A percentile compares a stretch with the other conserved stretches of the same genome.
phyloP scores from a whole-genome alignment of 2,329 filamentous ascomycete genomes.

The Ophiognomonia clavigignenti-juglandacearum region DNA sequence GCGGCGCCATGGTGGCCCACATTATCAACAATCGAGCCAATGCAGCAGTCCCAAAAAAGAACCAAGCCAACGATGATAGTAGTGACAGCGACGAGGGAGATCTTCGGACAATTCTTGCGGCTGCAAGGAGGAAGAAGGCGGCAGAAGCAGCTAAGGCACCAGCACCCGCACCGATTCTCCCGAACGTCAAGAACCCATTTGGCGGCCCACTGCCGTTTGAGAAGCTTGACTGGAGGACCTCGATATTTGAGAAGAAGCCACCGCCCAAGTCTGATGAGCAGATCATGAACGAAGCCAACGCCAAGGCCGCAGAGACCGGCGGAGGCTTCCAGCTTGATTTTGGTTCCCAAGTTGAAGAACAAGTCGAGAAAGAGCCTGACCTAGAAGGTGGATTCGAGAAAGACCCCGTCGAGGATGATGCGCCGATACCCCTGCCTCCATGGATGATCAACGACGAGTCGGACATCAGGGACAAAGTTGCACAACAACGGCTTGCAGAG shows the following conservation, averaged over 20 bases:
- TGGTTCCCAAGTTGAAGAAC: conserved; percentile 8
- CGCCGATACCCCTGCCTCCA: conserved; percentile 62
- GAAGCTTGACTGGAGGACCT: conserved; percentile 67
- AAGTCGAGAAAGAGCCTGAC: conserved; percentile 31
- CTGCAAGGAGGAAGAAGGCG: conserved; percentile 57
- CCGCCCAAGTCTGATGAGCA: conserved; percentile 14
- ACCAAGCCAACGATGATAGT: conserved; percentile 51
- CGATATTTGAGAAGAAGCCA: conserved; percentile 45
- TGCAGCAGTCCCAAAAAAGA: conserved; percentile 48
- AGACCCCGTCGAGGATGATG: conserved; percentile 35
- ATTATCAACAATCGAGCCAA: conserved; percentile 70
- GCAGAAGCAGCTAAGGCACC: conserved; percentile 24
- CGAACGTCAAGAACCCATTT: conserved; percentile 59
- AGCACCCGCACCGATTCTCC: conserved; percentile 30
- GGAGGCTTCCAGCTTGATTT: conserved; percentile 32
- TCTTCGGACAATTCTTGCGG: conserved; percentile 68
- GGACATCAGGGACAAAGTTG: conserved; percentile 61
- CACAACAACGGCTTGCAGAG: conserved; percentile 52
- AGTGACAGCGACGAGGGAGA: conserved; percentile 76
- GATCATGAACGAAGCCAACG: conserved; percentile 16
- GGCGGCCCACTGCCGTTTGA: conserved; percentile 87
- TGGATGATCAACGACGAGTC: conserved; percentile 64
- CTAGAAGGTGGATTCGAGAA: conserved; percentile 63
- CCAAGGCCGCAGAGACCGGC: conserved; percentile 21
- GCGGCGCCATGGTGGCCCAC: conserved; percentile 62